phyloP scores from a whole-genome alignment of 345 rosid species.

The Boechera divaricarpa region DNA sequence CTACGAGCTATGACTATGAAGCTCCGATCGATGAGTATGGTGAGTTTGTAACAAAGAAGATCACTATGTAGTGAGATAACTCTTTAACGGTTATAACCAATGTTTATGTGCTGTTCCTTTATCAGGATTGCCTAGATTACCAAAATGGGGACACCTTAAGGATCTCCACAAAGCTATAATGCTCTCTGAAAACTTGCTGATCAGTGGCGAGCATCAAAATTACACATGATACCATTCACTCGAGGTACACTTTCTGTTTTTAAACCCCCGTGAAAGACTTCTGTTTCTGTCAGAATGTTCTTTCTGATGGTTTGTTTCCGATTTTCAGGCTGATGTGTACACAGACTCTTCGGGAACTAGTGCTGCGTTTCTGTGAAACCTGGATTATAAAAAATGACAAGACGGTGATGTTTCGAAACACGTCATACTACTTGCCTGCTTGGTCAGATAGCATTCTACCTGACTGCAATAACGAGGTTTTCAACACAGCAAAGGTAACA shows the following conservation, averaged over 20 bases:
- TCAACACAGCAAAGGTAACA: conserved; percentile 86
- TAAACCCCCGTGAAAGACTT: not conserved
- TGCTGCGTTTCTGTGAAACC: conserved; percentile 82
- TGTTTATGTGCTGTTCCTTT: no score
- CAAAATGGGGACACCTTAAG: conserved; percentile 63
- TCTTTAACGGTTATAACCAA: no score
- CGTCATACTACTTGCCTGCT: conserved; percentile 78
- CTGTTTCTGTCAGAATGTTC: conserved; percentile 26
- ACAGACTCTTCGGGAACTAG: conserved; percentile 69
- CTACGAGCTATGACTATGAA: conserved; percentile 97
- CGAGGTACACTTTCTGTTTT: conserved; percentile 57
- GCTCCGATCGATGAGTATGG: conserved; percentile 41
- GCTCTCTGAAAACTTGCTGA: no score
- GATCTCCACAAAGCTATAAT: no score
- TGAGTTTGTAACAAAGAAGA: no score
- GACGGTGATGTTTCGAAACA: conserved; percentile 60
- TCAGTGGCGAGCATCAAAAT: no score
- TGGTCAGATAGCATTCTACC: conserved; percentile 98
- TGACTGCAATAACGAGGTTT: conserved; percentile 80
- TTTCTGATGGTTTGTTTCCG: conserved; percentile 31
- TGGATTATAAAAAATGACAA: conserved; percentile 68
- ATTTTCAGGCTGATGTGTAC: conserved; percentile 73
- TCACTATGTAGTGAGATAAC: no score
- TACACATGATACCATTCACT: conserved; percentile 49
- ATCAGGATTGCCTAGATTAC: conserved; percentile 20